Percentiles rank a stretch among this genome's conserved stretches.
Conservation (phyloP, 768 basidiomycete species). For the Thelephora ganbajun region DNA sequence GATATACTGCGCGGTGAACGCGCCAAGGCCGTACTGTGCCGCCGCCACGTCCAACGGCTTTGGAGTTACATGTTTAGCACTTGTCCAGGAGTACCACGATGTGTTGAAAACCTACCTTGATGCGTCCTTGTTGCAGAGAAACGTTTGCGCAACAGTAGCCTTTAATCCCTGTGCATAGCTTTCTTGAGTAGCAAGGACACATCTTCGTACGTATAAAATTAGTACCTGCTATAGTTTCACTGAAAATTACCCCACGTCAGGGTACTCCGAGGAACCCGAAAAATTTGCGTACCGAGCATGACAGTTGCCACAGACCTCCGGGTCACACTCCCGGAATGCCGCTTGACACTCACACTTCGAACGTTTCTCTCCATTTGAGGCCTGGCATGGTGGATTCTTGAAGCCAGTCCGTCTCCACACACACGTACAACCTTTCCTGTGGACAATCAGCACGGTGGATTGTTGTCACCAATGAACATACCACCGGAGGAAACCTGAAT, state of each 20-base stretch:
- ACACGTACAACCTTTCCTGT: constrained; percentile 26
- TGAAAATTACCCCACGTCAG: background rate
- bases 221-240: background rate
- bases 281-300: background rate
- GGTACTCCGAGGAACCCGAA: background rate
- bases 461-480: no score
- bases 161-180: constrained; percentile 8
- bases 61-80: constrained; percentile 3
- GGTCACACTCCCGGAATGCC: constrained; percentile 33
- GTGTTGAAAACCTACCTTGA: constrained; percentile 10
- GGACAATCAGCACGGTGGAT: no score
- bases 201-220: background rate
- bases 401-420: constrained; percentile 11
- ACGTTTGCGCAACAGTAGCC: constrained; percentile 16
- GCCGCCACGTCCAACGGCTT: constrained; percentile 23
- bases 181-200: background rate
- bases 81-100: background rate
- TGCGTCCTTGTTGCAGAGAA: constrained; percentile 12
- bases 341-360: constrained; percentile 24
- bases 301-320: constrained; percentile 27
- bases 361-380: background rate
- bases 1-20: constrained; percentile 24
- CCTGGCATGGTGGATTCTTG: background rate
- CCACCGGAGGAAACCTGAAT: constrained; percentile 25
- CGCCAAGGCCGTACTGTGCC: constrained; percentile 29